Percentiles rank a stretch among this genome's conserved stretches.
These are phyloP conservation scores for Trichoderma reesei DNA, from an alignment of 495 filamentous ascomycete genomes.

Conservation along the genomic window DNA sequence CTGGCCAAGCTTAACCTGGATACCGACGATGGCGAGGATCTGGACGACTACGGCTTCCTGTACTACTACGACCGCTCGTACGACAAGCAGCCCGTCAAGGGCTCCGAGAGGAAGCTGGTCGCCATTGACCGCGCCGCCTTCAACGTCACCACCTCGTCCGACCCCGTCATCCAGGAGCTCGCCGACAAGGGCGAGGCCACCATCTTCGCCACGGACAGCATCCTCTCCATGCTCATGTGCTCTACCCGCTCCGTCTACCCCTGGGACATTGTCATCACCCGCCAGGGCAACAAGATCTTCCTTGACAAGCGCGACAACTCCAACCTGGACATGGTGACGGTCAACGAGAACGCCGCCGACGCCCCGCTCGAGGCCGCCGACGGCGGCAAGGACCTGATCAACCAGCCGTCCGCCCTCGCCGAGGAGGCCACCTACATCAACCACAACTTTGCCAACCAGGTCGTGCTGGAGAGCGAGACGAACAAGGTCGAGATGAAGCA, in stretches of 20 bases:
- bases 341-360: conserved; percentile 98
- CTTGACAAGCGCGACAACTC: conserved; percentile 95
- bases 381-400: conserved; percentile 88
- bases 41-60: conserved; percentile 92
- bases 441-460: conserved; percentile 96
- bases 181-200: conserved; percentile 95
- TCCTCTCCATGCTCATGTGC: conserved; percentile 99
- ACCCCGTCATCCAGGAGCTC: conserved; percentile 93
- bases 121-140: conserved; percentile 88
- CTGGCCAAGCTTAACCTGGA: conserved; percentile 92
- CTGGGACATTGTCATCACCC: conserved; percentile 90
- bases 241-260: conserved; percentile 89
- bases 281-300: conserved; percentile 90
- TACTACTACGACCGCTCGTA: conserved; percentile 93
- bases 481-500: conserved; percentile 71
- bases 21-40: conserved; percentile 84
- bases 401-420: conserved; percentile 80
- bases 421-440: conserved; percentile 99
- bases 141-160: conserved; percentile 92
- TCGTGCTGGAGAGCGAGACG: conserved; percentile 68
- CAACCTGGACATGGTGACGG: conserved; percentile 90
- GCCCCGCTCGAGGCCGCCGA: conserved; percentile 85
- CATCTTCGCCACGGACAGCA: conserved; percentile 92
- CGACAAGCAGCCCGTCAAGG: conserved; percentile 87
- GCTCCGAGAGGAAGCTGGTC: conserved; percentile 72